Conservation (phyloP, 148 eudicot species). For the Cornus suecica region DNA sequence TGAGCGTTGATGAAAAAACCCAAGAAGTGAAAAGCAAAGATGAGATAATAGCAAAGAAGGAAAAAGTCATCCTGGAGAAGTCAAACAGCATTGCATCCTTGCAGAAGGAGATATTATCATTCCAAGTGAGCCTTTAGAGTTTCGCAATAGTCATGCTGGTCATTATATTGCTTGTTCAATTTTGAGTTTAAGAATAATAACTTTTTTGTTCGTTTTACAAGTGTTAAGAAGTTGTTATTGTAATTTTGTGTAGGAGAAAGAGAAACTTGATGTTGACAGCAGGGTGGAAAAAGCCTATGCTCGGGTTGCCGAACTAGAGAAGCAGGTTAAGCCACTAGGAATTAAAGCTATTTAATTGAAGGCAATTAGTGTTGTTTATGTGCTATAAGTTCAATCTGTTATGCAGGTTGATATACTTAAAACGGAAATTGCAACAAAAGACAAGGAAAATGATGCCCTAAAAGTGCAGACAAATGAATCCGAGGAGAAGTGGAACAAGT, state of each 20-base stretch:
- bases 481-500: constrained; percentile 50
- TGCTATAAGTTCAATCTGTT: not conserved
- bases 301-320: constrained; percentile 55
- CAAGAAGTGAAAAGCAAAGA: constrained; percentile 54
- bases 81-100: constrained; percentile 47
- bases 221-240: not conserved
- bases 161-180: not conserved
- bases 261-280: constrained; percentile 60
- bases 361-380: constrained; percentile 9
- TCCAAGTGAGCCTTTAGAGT: constrained; percentile 36
- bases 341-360: not conserved
- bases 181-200: not conserved
- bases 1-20: constrained; percentile 46
- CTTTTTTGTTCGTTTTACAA: not conserved
- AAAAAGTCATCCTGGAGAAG: constrained; percentile 53
- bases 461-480: constrained; percentile 46
- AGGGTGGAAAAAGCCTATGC: constrained; percentile 55
- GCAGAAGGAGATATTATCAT: constrained; percentile 53
- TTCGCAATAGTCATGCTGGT: too few relatives aligned
- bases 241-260: constrained; percentile 47
- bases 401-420: constrained; percentile 57
- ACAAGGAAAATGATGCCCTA: constrained; percentile 48
- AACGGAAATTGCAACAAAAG: constrained; percentile 55
- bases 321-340: constrained; percentile 36
- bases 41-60: constrained; percentile 49